Base-by-base conservation (phyloP, 768 basidiomycete genomes). In the Cyclocybe aegerita region DNA sequence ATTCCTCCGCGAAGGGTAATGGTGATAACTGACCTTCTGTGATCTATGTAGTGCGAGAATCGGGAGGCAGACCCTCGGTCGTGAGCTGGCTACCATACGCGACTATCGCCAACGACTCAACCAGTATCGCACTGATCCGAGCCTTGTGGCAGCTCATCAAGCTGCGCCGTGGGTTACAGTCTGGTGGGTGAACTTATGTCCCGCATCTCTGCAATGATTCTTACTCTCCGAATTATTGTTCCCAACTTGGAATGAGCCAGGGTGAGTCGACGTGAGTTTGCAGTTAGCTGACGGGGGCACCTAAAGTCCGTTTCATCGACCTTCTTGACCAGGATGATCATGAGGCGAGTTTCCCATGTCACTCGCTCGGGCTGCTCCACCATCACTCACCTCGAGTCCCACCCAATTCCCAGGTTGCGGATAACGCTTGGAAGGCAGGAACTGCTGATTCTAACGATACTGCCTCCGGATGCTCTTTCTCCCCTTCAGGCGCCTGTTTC, bases 271-370 rank as follows among this genome's bases (percentile, higher is more conserved):
- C 23, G 23, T 23, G 23, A 23, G 23, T 4, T 23, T 23, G 23
- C 15, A 5, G 12, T 40, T 15, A 36, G 47, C 30, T 47, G 23
- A 57, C n/a, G 40, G 39, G 52, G 56, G 49, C 38, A 35, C 35
- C 42, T 52, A 42, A 11, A 23, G 29, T 38, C n/a, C 34, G 4
- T 23, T 34, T 35, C 32, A 23, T 31, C 15, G n/a, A n/a, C n/a
- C n/a, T n/a, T n/a, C n/a, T n/a, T n/a, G n/a, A n/a, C n/a, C 50
- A 78, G 78, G 78, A 80, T 58, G 78, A 79, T 52, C 78, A 80
- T 59, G 77, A 80, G 63, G 77, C 72, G 35, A 31, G 40, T 12
- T 49, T 61, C 42, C 46, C 43, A 33, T 46, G 44, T 38, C 12
- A 41, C 11, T 11, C 23, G 14, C 12, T 15, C 8, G 34, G 9